Evolutionary conservation across 306 rosid genomes (phyloP).

Genomic region (Styphnolobium japonicum): DNA sequence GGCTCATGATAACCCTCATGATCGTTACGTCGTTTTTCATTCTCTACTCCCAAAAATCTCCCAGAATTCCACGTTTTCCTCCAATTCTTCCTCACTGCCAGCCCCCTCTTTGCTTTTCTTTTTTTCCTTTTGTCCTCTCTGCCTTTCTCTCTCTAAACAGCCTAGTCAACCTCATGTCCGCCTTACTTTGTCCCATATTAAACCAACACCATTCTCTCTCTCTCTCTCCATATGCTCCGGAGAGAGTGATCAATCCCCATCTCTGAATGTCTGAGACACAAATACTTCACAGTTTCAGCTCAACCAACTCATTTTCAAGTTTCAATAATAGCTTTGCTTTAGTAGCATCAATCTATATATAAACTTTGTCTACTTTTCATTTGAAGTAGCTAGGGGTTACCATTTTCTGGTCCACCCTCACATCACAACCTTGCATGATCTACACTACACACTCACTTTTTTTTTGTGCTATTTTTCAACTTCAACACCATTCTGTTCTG

Average conservation of each 20-base stretch:
- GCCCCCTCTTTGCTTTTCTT: not conserved
- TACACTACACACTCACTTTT: slow-evolving; percentile 7
- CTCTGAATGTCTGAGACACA: slow-evolving; percentile 52
- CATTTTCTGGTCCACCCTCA: slow-evolving; percentile 22
- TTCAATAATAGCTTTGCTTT: slow-evolving; percentile 20
- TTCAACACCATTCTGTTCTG: slow-evolving; percentile 17
- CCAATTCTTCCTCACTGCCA: not conserved
- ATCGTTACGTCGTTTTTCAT: slow-evolving; percentile 82
- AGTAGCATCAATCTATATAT: slow-evolving; percentile 34
- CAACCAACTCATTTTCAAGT: slow-evolving; percentile 33
- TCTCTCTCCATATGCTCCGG: slow-evolving; percentile 21
- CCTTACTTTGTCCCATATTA: slow-evolving; percentile 46
- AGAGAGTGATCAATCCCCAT: slow-evolving; percentile 57
- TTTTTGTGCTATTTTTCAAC: slow-evolving; percentile 20
- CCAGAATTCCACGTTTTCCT: slow-evolving; percentile 63
- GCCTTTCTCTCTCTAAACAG: not conserved
- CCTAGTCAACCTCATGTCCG: slow-evolving; percentile 46
- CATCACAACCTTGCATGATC: slow-evolving; percentile 33
- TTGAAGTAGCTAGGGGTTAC: slow-evolving; percentile 22
- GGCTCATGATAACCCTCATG: slow-evolving; percentile 74
- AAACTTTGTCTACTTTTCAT: slow-evolving; percentile 26
- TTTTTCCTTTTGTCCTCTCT: not conserved
- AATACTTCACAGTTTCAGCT: slow-evolving; percentile 39
- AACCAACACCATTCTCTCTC: slow-evolving; percentile 34
- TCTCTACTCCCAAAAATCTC: slow-evolving; percentile 61